Evolutionary conservation across 805 yeast genomes (phyloP), one percentile per base, ranked within the genome.

Genomic region (Pichia rugopelliculosa): DNA sequence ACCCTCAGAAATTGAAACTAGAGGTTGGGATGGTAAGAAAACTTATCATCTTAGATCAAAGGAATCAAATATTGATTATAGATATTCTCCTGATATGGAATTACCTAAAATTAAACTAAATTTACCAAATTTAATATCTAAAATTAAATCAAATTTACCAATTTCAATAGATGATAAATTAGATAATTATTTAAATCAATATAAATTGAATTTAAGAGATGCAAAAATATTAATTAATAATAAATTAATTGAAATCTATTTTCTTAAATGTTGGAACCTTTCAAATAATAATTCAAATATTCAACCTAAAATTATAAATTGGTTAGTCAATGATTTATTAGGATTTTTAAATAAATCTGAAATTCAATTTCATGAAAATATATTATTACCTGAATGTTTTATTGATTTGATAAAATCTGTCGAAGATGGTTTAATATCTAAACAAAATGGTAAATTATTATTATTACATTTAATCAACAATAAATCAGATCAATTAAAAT

Each of bases 21-120:
- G 97, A 59, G 93, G 96, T 18, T 93, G 97, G 96, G 82, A 84
- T 57, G 97, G 96, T 2, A 64, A 64, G 3, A 68, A 71, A 38
- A 91, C 98, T 0, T 70, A 74, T 40, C 72, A 76, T 43, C 66
- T 84, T 43, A 76, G 99, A 59, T 71, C 77, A 4, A 93, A 93
- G 58, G 97, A 91, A 61, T 76, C 77, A 36, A 76, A 87, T 0
- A 75, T 86, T 12, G 99, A 93, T 64, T 93, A 93, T 65, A 71
- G 98, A 57, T 93, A 89, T 60, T 83, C 91, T 75, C 96, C 98
- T 0, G 99, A 93, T 62, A 87, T 95, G 2, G 99, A 93, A 62
- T 67, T 93, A 26, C 89, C 93, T 0, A 63, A 67, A 1, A 65
- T 90, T 4, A 50, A 57, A 15, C 61, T 91, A 3, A 68, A 75